phyloP scores from a whole-genome alignment of 2,329 filamentous ascomycete genomes.

The Fusarium chlamydosporum region DNA sequence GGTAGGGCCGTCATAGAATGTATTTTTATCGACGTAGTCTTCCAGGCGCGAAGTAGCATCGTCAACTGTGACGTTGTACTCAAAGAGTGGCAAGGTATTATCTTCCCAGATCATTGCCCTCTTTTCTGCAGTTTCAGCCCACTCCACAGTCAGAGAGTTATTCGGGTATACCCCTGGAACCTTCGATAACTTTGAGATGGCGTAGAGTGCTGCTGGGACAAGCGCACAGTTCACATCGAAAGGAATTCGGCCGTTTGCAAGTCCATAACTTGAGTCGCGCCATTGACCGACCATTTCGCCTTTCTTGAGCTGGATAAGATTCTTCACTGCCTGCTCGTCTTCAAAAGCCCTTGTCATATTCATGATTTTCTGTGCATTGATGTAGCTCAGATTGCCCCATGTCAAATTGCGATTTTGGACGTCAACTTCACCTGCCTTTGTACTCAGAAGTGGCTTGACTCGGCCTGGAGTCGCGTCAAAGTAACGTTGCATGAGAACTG shows the following conservation, averaged over 20 bases:
- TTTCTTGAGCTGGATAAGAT: conserved; percentile 70
- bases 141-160: conserved; percentile 54
- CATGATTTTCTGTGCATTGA: conserved; percentile 72
- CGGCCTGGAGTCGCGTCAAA: conserved; percentile 63
- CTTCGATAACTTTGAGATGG: conserved; percentile 67
- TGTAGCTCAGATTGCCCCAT: conserved; percentile 65
- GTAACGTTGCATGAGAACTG: conserved; percentile 70
- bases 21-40: conserved; percentile 59
- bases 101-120: conserved; percentile 75
- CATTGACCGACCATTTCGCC: conserved; percentile 71
- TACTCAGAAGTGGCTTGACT: conserved; percentile 56
- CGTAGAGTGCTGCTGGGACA: conserved; percentile 71
- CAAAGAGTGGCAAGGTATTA: conserved; percentile 70
- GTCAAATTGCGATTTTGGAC: conserved; percentile 65
- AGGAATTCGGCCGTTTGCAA: conserved; percentile 73
- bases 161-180: conserved; percentile 64
- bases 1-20: conserved; percentile 61
- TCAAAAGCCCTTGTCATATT: conserved; percentile 68
- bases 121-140: conserved; percentile 60
- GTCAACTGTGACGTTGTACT: conserved; percentile 57
- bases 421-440: conserved; percentile 62
- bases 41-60: conserved; percentile 64
- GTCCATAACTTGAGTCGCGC: conserved; percentile 72
- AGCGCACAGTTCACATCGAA: conserved; percentile 76
- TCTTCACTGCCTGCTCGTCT: conserved; percentile 63